Base-by-base conservation (phyloP, 129 eudicot genomes). In the Artemisia annua region DNA sequence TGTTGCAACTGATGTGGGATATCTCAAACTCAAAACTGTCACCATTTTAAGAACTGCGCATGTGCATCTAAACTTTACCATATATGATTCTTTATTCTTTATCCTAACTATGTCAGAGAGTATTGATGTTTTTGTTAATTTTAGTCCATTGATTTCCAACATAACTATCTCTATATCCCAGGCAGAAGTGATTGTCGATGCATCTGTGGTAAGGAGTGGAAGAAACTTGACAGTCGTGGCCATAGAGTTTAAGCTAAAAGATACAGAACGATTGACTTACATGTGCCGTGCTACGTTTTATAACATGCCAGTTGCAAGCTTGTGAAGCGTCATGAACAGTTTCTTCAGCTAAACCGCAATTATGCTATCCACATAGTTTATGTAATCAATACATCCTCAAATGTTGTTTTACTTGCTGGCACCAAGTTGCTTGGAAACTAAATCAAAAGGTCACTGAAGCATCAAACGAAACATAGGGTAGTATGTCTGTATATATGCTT, bases 281-380 rank as follows among this genome's bases (percentile, higher is more conserved):
- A 83, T 77, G 60, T 82, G 90, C 17, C 95, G 89, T 16, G 86
- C 97, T 55, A 93, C 96, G 70, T 87, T 93, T 76, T 93, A 77
- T 72, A 81, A 86, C 79, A 80, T 79, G 91, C 98, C 98, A 54
- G 55, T 72, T 52, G 70, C 98, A 1, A 89, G 86, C 76, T 76
- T 92, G 71, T 91, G 66, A 76, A 60, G 78, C 6, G 3, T 10
- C 3, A 19, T 56, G 57, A 46, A 20, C 10, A 10, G 55, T 35
- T 30, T 46, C 75, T 39, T 49, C 55, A n/a, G 68, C 58, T n/a
- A 61, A 73, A 35, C 69, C 18, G 60, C 35, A 61, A 24, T 49
- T 59, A 22, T 11, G 64, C 13, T 59, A 8, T 20, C 24, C 39
- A 3, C 4, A 51, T 6, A 50, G 62, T 26, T 69, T 12, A 11